phyloP scores from a whole-genome alignment of 805 yeast genomes.

The Metschnikowia rubicola region DNA sequence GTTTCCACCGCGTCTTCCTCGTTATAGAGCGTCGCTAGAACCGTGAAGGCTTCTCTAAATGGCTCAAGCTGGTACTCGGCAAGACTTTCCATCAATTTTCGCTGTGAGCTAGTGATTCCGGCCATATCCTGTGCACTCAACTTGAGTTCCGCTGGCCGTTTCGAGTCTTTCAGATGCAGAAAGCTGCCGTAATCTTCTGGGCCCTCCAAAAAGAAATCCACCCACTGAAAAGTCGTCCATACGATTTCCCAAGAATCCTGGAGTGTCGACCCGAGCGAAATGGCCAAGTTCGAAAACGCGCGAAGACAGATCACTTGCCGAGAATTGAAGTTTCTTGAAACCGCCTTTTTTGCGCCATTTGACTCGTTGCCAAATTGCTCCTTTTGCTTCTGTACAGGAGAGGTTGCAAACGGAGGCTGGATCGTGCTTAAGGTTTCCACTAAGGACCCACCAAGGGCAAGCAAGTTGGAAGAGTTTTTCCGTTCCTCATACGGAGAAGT shows the following conservation, averaged over 20 bases:
- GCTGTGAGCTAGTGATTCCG: slow-evolving; percentile 52
- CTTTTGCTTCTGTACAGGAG: background rate
- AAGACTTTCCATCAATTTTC: slow-evolving; percentile 63
- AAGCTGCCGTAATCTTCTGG: slow-evolving; percentile 32
- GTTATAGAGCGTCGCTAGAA: slow-evolving; percentile 45
- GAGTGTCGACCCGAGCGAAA: slow-evolving; percentile 76
- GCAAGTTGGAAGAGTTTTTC: slow-evolving; percentile 15
- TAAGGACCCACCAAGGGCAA: slow-evolving; percentile 48
- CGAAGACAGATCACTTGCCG: slow-evolving; percentile 74
- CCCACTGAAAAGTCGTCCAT: slow-evolving; percentile 71
- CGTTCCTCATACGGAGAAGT: slow-evolving; percentile 14
- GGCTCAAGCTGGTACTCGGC: slow-evolving; percentile 50
- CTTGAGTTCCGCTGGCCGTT: slow-evolving; percentile 25
- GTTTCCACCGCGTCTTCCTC: slow-evolving; percentile 6
- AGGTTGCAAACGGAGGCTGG: slow-evolving; percentile 18
- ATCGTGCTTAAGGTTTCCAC: slow-evolving; percentile 49
- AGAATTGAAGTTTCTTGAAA: slow-evolving; percentile 41
- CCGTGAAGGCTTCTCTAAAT: slow-evolving; percentile 44
- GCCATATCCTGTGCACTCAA: slow-evolving; percentile 45
- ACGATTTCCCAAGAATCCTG: slow-evolving; percentile 61
- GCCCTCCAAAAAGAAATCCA: slow-evolving; percentile 67
- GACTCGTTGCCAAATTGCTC: background rate
- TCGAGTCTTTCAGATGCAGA: slow-evolving; percentile 31
- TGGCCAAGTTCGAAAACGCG: slow-evolving; percentile 72
- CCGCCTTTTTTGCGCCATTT: background rate